phyloP scores from a whole-genome alignment of 1,139 yeast genomes.

The Meyerozyma smithsonii region DNA sequence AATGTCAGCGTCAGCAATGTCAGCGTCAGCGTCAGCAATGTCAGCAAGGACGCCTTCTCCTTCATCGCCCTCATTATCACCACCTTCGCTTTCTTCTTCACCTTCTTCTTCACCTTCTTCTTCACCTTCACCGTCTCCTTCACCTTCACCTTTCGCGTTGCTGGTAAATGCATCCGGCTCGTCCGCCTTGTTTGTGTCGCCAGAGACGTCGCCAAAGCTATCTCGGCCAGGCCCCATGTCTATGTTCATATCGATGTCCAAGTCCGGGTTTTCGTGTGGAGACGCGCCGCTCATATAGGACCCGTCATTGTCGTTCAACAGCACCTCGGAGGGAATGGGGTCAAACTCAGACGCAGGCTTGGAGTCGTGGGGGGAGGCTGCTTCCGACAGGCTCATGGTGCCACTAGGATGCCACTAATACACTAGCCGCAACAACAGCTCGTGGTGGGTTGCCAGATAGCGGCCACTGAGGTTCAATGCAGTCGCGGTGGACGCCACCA shows the following conservation, averaged over 20 bases:
- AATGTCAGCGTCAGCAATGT: neutral
- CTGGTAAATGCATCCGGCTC: no score
- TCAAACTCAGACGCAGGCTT: slow-evolving; percentile 1
- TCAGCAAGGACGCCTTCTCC: no score
- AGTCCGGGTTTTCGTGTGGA: neutral
- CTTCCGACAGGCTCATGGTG: neutral
- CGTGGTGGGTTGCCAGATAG: no score
- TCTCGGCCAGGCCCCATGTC: neutral
- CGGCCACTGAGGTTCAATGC: neutral
- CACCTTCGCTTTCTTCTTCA: no score
- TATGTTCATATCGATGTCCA: slow-evolving; percentile 2
- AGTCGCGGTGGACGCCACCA: neutral
- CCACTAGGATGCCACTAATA: neutral
- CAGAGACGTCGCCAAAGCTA: neutral
- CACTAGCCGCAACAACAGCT: no score
- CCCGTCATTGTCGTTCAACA: slow-evolving; percentile 1
- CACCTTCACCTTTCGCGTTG: no score
- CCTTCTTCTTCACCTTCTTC: no score
- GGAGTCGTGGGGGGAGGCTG: neutral
- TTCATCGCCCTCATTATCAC: no score
- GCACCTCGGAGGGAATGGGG: slow-evolving; percentile 1
- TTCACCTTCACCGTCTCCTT: no score
- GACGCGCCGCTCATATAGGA: neutral
- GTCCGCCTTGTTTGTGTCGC: no score
- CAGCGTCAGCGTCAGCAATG: neutral